A percentile compares a stretch with the other conserved stretches of the same genome.
Conservation (phyloP, 1,284 basidiomycete genomes). For the Apiotrichum veenhuisii region DNA sequence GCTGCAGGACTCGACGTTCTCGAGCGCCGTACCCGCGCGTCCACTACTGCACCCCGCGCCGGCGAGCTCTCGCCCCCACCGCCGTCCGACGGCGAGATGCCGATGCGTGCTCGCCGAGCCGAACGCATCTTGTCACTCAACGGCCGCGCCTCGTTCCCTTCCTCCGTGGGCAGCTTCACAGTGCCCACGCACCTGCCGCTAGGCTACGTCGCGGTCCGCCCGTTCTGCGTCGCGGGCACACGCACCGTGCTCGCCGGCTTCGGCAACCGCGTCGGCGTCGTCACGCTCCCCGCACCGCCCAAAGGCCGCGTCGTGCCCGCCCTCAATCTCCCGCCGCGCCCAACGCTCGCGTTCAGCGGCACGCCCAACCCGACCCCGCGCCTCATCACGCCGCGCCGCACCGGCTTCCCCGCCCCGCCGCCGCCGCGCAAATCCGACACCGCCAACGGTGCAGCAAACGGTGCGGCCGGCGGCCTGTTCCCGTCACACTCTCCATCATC, state of each 20-base stretch:
- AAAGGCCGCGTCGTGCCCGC: background rate
- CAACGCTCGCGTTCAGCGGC: background rate
- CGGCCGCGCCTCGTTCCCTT: constrained; percentile 36
- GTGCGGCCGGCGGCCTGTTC: background rate
- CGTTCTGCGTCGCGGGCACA: constrained; percentile 15
- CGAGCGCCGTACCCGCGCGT: constrained; percentile 10
- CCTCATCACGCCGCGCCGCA: background rate
- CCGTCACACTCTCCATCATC: too few species aligned
- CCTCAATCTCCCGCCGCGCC: background rate
- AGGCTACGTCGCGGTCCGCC: constrained; percentile 36
- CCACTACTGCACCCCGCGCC: background rate
- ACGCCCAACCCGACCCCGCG: background rate
- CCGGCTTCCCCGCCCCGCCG: background rate
- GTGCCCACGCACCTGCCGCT: constrained; percentile 30
- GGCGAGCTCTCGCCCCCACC: background rate
- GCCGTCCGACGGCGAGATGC: constrained; percentile 15
- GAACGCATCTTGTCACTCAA: constrained; percentile 38
- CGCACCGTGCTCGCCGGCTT: constrained; percentile 33
- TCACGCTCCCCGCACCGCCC: constrained; percentile 16
- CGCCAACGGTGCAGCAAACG: background rate
- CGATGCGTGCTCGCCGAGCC: constrained; percentile 29
- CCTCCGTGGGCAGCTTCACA: constrained; percentile 20
- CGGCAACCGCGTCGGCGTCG: constrained; percentile 39
- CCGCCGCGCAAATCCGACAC: background rate
- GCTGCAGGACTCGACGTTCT: constrained; percentile 18